These are phyloP conservation scores for Curvularia lunata DNA, from an alignment of 2,329 filamentous ascomycete species.

Conservation along the genomic window DNA sequence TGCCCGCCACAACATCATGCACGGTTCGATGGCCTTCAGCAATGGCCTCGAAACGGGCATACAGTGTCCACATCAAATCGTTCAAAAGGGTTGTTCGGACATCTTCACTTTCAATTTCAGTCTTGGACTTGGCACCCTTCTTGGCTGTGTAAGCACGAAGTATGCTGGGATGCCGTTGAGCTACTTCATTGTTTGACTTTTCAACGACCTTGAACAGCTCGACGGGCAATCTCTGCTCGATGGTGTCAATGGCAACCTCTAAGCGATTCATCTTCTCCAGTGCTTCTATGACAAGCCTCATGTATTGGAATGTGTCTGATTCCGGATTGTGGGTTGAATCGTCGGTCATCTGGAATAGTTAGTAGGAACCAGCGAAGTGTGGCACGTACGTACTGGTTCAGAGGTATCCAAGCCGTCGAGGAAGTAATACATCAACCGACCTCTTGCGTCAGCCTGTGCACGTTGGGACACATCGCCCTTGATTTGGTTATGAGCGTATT, in stretches of 20 bases:
- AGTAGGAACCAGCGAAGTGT: background rate
- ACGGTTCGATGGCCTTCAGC: conserved; percentile 93
- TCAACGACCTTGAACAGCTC: conserved; percentile 94
- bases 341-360: conserved; percentile 67
- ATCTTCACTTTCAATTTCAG: conserved; percentile 67
- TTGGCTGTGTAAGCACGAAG: conserved; percentile 60
- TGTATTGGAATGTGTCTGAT: conserved; percentile 92
- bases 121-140: conserved; percentile 67
- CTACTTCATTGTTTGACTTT: conserved; percentile 92
- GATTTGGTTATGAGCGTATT: conserved; percentile 71
- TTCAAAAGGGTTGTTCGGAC: conserved; percentile 85
- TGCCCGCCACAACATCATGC: conserved; percentile 87
- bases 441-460: conserved; percentile 51
- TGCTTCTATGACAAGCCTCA: conserved; percentile 84
- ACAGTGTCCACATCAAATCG: conserved; percentile 89
- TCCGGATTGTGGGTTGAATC: conserved; percentile 94
- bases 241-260: conserved; percentile 83
- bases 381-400: conserved; percentile 36
- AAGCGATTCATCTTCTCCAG: conserved; percentile 87
- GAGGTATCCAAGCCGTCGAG: conserved; percentile 63
- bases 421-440: conserved; percentile 63
- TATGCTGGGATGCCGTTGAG: conserved; percentile 87
- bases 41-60: conserved; percentile 96
- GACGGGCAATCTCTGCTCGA: conserved; percentile 91
- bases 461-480: conserved; percentile 46